phyloP scores from a whole-genome alignment of 768 basidiomycete species.

The Symmetrospora coprosmae region DNA sequence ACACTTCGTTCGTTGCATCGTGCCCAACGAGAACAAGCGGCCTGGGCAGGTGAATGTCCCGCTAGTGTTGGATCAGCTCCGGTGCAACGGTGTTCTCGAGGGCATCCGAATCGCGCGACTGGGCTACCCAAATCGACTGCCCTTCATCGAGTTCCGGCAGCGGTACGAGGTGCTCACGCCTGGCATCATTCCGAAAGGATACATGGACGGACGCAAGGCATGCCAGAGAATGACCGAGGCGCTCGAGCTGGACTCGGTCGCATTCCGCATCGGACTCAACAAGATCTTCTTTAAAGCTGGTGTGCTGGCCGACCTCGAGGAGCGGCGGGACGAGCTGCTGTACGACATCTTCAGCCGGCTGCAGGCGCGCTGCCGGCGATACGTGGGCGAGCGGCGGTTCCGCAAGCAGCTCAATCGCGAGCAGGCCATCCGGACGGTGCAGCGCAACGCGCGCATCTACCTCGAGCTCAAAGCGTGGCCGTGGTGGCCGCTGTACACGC shows the following conservation, averaged over 20 bases:
- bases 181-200: constrained; percentile 79
- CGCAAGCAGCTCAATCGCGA: constrained; percentile 89
- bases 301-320: constrained; percentile 88
- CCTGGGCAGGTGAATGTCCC: constrained; percentile 84
- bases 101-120: constrained; percentile 94
- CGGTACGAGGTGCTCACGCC: constrained; percentile 93
- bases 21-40: constrained; percentile 81
- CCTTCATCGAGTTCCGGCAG: constrained; percentile 92
- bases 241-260: constrained; percentile 67
- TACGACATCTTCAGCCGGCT: constrained; percentile 76
- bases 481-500: constrained; percentile 97
- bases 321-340: constrained; percentile 70
- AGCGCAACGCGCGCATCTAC: constrained; percentile 83
- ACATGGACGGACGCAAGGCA: constrained; percentile 95
- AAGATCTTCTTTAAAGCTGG: constrained; percentile 99
- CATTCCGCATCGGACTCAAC: constrained; percentile 82
- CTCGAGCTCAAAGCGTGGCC: constrained; percentile 86
- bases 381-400: constrained; percentile 73
- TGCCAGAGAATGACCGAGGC: constrained; percentile 79
- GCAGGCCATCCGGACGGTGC: constrained; percentile 76
- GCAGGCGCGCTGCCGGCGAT: constrained; percentile 74
- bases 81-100: constrained; percentile 97
- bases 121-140: constrained; percentile 90
- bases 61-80: constrained; percentile 83
- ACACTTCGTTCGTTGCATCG: constrained; percentile 95